Evolutionary conservation across 768 basidiomycete genomes (phyloP).

Genomic region (Boletus huronensis): DNA sequence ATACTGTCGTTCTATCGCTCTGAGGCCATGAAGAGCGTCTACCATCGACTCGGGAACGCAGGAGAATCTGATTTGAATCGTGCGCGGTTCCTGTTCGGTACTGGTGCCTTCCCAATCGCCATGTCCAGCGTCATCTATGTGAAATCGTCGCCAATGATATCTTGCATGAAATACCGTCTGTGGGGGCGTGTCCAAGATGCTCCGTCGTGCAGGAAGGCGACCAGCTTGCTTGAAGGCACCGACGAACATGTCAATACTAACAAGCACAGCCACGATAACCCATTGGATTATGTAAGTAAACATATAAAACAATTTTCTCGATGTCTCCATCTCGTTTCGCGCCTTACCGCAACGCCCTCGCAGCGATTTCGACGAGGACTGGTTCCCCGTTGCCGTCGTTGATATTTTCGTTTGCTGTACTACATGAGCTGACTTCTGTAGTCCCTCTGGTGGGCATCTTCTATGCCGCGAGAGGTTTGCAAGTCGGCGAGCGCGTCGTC

Average conservation of each 20-base stretch:
- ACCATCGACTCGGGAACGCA: slow-evolving; percentile 42
- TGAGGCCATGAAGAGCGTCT: slow-evolving; percentile 50
- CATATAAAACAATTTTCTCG: neutral
- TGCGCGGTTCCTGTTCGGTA: slow-evolving; percentile 15
- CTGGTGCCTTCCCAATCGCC: slow-evolving; percentile 11
- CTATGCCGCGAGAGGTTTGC: slow-evolving; percentile 60
- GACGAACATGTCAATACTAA: slow-evolving; percentile 14
- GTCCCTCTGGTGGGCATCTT: slow-evolving; percentile 73
- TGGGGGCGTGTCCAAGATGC: neutral
- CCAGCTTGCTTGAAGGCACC: slow-evolving; percentile 6
- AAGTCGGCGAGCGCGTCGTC: slow-evolving; percentile 67
- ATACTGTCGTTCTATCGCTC: slow-evolving; percentile 53
- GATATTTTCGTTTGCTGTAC: slow-evolving; percentile 68
- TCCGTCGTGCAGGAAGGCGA: slow-evolving; percentile 3
- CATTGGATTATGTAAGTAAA: slow-evolving; percentile 22
- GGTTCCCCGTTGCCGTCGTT: slow-evolving; percentile 77
- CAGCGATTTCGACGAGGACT: slow-evolving; percentile 61
- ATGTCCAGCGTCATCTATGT: slow-evolving; percentile 25
- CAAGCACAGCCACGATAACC: slow-evolving; percentile 13
- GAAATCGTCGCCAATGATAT: slow-evolving; percentile 11
- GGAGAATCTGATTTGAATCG: slow-evolving; percentile 41
- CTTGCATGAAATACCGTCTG: neutral
- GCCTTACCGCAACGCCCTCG: slow-evolving; percentile 53
- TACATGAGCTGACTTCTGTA: slow-evolving; percentile 85
- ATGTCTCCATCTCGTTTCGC: slow-evolving; percentile 36